phyloP scores from a whole-genome alignment of 1,139 yeast genomes.

The Taphrina confusa region DNA sequence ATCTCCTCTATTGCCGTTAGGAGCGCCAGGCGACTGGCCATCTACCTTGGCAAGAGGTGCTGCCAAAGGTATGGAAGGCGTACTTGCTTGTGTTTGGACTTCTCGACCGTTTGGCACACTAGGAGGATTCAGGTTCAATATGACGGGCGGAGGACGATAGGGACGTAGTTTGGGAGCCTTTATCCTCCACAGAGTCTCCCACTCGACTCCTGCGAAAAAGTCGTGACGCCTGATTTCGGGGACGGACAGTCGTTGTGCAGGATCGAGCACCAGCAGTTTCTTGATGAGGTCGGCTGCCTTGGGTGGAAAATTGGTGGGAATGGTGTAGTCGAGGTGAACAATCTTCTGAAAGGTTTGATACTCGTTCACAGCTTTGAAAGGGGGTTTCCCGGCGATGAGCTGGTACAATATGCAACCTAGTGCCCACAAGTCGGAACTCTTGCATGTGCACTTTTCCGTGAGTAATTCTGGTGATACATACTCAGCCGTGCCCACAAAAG shows the following conservation, averaged over 20 bases:
- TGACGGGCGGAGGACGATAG: conserved; percentile 19
- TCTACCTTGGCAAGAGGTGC: neutral
- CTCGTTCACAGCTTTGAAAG: conserved; percentile 94
- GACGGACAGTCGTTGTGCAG: conserved; percentile 65
- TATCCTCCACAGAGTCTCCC: conserved; percentile 31
- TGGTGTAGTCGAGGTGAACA: conserved; percentile 76
- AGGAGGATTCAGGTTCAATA: neutral
- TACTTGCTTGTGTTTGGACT: neutral
- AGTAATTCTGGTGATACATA: conserved; percentile 91
- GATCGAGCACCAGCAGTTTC: conserved; percentile 64
- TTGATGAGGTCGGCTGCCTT: conserved; percentile 72
- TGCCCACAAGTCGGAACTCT: conserved; percentile 93
- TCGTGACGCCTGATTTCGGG: conserved; percentile 68
- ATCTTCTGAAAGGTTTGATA: conserved; percentile 92
- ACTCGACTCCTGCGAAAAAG: conserved; percentile 61
- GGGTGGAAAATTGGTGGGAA: conserved; percentile 74
- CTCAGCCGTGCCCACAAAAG: conserved; percentile 86
- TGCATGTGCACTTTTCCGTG: conserved; percentile 79
- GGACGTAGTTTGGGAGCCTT: conserved; percentile 33
- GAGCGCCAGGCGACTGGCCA: neutral
- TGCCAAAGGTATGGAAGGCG: neutral
- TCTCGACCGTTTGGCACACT: neutral
- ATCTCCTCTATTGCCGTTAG: neutral
- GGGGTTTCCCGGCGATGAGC: conserved; percentile 91
- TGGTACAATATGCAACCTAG: conserved; percentile 91